Evolutionary conservation across 306 rosid species (phyloP).

Genomic region (Sophora flavescens): DNA sequence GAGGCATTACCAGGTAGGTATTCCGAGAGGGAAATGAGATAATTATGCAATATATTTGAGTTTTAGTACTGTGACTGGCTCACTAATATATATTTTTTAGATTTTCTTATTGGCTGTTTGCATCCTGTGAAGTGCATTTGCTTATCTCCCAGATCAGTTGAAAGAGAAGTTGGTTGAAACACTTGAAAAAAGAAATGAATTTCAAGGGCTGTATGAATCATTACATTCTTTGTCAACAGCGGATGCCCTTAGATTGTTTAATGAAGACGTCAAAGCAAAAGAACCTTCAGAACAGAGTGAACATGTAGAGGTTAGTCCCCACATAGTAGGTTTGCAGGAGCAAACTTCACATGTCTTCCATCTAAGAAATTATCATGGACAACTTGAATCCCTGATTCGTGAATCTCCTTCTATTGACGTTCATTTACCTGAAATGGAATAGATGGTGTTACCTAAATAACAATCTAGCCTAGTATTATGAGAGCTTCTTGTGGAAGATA

Average conservation of each 20-base stretch:
- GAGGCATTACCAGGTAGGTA: slow-evolving; percentile 94
- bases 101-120: slow-evolving; percentile 42
- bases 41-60: slow-evolving; percentile 12
- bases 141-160: slow-evolving; percentile 71
- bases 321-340: slow-evolving; percentile 38
- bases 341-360: slow-evolving; percentile 44
- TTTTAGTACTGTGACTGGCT: slow-evolving; percentile 1
- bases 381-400: slow-evolving; percentile 62
- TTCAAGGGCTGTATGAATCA: slow-evolving; percentile 68
- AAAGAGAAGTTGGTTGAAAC: slow-evolving; percentile 66
- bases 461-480: neutral
- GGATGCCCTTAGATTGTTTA: slow-evolving; percentile 67
- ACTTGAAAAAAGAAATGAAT: slow-evolving; percentile 60
- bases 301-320: neutral
- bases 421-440: slow-evolving; percentile 35
- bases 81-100: slow-evolving; percentile 4
- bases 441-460: neutral
- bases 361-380: slow-evolving; percentile 52
- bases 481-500: too few species aligned
- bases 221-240: slow-evolving; percentile 68
- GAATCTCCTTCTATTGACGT: slow-evolving; percentile 57
- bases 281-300: slow-evolving; percentile 45
- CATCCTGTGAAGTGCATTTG: slow-evolving; percentile 64
- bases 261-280: slow-evolving; percentile 55
- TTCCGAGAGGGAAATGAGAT: slow-evolving; percentile 1